phyloP scores from a whole-genome alignment of 106 monocot species.

The Platanthera guangdongensis region DNA sequence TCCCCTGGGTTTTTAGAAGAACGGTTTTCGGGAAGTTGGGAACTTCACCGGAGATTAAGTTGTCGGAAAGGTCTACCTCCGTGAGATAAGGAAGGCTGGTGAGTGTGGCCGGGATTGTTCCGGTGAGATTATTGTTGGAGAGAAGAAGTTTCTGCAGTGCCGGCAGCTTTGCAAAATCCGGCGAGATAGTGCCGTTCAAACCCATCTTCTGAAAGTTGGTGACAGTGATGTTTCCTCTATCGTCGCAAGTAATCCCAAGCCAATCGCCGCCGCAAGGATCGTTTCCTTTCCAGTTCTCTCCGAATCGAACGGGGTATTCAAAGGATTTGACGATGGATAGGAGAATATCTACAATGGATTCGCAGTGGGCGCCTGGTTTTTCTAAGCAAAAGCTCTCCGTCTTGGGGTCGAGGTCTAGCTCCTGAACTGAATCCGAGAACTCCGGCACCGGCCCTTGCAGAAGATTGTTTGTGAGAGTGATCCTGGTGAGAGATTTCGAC shows the following conservation, averaged over 20 bases:
- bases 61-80: constrained; percentile 50
- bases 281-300: constrained; percentile 50
- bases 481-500: constrained; percentile 13
- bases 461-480: constrained; percentile 43
- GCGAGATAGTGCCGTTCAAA: constrained; percentile 39
- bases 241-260: constrained; percentile 46
- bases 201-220: constrained; percentile 49
- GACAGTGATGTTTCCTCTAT: constrained; percentile 33
- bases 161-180: constrained; percentile 28
- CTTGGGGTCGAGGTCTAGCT: constrained; percentile 22
- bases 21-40: constrained; percentile 34
- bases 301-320: constrained; percentile 38
- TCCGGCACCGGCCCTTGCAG: constrained; percentile 44
- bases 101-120: constrained; percentile 33
- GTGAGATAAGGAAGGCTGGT: constrained; percentile 20
- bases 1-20: constrained; percentile 28
- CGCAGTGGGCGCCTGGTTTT: constrained; percentile 29
- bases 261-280: constrained; percentile 46
- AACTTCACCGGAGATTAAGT: constrained; percentile 33
- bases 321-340: constrained; percentile 23
- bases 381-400: constrained; percentile 48
- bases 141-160: constrained; percentile 48
- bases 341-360: constrained; percentile 31
- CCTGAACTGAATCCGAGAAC: constrained; percentile 12
- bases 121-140: constrained; percentile 42